Conservation (phyloP, 129 eudicot genomes). For the Lonicera japonica region DNA sequence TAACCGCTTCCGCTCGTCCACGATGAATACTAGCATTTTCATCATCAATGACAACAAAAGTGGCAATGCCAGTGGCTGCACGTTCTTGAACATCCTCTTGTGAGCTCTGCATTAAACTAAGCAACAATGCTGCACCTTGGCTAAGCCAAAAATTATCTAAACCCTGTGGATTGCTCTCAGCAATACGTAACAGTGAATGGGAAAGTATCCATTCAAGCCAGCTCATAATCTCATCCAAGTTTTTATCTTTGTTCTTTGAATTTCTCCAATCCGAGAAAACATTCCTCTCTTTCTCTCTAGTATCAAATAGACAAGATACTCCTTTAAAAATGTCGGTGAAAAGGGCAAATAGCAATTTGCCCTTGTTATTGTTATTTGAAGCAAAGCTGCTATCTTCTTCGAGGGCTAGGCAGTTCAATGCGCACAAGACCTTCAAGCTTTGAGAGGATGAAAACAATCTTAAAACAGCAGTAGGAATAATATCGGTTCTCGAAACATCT, state of each 20-base stretch:
- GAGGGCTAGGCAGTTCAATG: conserved; percentile 56
- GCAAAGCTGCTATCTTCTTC: conserved; percentile 65
- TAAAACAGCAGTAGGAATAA: conserved; percentile 39
- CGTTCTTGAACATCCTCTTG: conserved; percentile 98
- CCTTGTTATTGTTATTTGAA: conserved; percentile 46
- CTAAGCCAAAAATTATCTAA: conserved; percentile 84
- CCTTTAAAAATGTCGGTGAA: conserved; percentile 60
- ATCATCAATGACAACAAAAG: conserved; percentile 91
- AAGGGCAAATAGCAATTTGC: conserved; percentile 61
- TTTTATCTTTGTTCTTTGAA: conserved; percentile 36
- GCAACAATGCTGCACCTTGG: conserved; percentile 80
- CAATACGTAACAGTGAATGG: conserved; percentile 77
- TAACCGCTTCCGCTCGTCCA: conserved; percentile 85
- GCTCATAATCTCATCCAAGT: conserved; percentile 53
- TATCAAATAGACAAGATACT: conserved; percentile 54
- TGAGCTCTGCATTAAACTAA: conserved; percentile 68
- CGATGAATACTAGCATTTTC: conserved; percentile 84
- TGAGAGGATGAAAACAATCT: conserved; percentile 45
- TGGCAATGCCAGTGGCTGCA: conserved; percentile 86
- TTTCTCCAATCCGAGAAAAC: conserved; percentile 69
- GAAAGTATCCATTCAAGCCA: conserved; percentile 94
- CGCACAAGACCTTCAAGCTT: conserved; percentile 70
- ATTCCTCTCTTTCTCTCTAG: conserved; percentile 40
- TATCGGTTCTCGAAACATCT: conserved; percentile 90
- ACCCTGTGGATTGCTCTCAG: conserved; percentile 80